phyloP scores from a whole-genome alignment of 352 stramenopile genomes.

The Stramenopiles sp. region DNA sequence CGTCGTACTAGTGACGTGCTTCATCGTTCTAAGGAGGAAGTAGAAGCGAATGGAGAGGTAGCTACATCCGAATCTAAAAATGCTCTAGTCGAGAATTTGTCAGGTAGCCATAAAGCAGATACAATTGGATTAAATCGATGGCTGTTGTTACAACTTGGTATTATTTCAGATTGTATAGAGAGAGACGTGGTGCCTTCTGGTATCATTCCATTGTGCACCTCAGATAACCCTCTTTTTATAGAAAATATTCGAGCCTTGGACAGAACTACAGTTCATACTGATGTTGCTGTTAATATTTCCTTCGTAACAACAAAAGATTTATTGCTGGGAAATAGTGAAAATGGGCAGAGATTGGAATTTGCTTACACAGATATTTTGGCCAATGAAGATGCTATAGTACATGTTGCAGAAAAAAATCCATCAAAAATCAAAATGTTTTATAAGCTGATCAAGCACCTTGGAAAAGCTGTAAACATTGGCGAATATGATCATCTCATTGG shows the following conservation, averaged over 20 bases:
- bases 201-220: background rate
- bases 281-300: background rate
- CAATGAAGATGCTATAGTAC: background rate
- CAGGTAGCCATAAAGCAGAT: no score
- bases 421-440: background rate
- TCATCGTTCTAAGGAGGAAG: no score
- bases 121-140: background rate
- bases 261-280: background rate
- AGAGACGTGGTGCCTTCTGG: no score
- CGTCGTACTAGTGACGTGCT: background rate
- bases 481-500: background rate
- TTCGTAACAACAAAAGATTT: background rate
- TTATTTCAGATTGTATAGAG: background rate
- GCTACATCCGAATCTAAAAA: background rate
- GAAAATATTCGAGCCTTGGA: background rate
- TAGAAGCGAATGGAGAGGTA: background rate
- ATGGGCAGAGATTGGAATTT: background rate
- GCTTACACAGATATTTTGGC: background rate
- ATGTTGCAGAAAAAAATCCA: background rate
- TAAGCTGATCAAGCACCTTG: background rate
- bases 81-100: background rate
- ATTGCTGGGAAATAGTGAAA: background rate
- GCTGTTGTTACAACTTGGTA: background rate
- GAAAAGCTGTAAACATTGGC: background rate
- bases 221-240: background rate